phyloP scores from a whole-genome alignment of 2,329 filamentous ascomycete species.

The Hypocreales sp. region DNA sequence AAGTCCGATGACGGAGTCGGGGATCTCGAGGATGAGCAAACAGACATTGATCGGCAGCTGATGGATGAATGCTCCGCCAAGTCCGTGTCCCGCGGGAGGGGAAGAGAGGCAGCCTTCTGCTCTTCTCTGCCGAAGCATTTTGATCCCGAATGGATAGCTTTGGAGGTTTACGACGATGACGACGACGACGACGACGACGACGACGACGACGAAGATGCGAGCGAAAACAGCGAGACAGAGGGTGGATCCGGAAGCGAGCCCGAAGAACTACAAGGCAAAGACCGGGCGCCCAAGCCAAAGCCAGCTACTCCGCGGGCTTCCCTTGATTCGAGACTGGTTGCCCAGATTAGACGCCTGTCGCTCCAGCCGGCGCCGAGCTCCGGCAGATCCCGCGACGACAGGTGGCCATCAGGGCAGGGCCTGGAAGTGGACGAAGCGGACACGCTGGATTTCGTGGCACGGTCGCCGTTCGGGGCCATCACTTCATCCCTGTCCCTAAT shows the following conservation, averaged over 20 bases:
- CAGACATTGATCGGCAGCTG: slow-evolving; percentile 30
- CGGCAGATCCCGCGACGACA: slow-evolving; percentile 2
- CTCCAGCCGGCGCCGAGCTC: slow-evolving; percentile 9
- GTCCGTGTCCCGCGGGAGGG: not conserved
- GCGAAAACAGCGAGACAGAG: slow-evolving; percentile 15
- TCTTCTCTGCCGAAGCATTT: slow-evolving; percentile 49
- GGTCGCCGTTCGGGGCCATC: slow-evolving; percentile 35
- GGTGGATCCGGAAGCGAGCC: slow-evolving; percentile 23
- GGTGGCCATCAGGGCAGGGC: too few relatives aligned
- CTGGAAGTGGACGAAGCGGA: slow-evolving; percentile 2
- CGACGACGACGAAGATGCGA: slow-evolving; percentile 33
- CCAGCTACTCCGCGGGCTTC: slow-evolving; percentile 8
- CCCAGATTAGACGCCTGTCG: slow-evolving; percentile 24
- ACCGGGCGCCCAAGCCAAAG: slow-evolving; percentile 3
- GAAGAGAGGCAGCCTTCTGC: not conserved
- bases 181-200: slow-evolving; percentile 20
- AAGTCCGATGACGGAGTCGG: too few relatives aligned
- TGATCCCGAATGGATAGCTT: slow-evolving; percentile 81
- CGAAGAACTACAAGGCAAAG: slow-evolving; percentile 19
- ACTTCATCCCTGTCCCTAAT: slow-evolving; percentile 54
- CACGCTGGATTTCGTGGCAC: slow-evolving; percentile 16
- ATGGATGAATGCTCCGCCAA: slow-evolving; percentile 6
- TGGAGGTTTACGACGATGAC: slow-evolving; percentile 66
- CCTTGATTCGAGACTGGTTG: slow-evolving; percentile 22
- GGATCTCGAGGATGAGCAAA: slow-evolving; percentile 23